These are phyloP conservation scores for Entamoeba moshkovskii DNA, from an alignment of 208 protist species.

Conservation along the genomic window DNA sequence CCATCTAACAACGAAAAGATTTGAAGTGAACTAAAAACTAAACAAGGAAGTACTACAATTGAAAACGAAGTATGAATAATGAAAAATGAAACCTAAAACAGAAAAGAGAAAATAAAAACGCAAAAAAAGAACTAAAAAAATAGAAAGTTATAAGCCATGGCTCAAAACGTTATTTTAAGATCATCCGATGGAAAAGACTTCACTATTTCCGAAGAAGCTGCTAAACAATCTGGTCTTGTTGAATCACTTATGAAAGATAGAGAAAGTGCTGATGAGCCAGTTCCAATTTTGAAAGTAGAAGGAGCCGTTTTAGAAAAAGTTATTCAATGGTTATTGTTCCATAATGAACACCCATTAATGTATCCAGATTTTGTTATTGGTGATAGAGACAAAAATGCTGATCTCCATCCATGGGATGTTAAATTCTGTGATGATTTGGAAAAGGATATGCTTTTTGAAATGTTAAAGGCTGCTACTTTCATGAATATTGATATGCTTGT, in stretches of 20 bases:
- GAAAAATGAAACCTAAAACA: too few relatives aligned
- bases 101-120: too few relatives aligned
- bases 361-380: background rate
- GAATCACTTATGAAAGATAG: background rate
- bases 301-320: background rate
- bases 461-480: background rate
- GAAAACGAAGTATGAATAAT: too few relatives aligned
- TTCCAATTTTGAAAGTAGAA: background rate
- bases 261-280: background rate
- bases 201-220: background rate
- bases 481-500: conserved; percentile 3
- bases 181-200: background rate
- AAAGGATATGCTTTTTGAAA: background rate
- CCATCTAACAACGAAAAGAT: too few relatives aligned
- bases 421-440: background rate
- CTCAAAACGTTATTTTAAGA: background rate
- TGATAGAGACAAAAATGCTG: background rate
- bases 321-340: background rate
- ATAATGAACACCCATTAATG: background rate
- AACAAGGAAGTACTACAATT: too few relatives aligned
- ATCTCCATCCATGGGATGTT: background rate
- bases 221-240: background rate
- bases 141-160: too few relatives aligned
- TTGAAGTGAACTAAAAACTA: too few relatives aligned
- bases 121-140: too few relatives aligned